These are phyloP conservation scores for Neoscytalidium dimidiatum DNA, from an alignment of 2,329 filamentous ascomycete species.

Conservation along the genomic window DNA sequence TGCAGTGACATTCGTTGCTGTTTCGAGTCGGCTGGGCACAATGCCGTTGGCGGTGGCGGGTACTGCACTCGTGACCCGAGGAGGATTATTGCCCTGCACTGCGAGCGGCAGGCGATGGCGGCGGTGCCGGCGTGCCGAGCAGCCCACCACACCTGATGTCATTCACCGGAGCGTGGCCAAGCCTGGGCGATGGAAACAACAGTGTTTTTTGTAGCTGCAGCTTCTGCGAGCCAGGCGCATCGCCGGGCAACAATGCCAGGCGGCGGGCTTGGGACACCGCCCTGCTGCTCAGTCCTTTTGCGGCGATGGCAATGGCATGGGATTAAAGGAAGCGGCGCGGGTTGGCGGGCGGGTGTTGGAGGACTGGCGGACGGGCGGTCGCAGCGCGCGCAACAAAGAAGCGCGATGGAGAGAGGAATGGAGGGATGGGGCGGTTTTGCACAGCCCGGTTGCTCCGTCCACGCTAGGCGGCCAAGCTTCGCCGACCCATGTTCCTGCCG, in stretches of 20 bases:
- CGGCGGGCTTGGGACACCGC: neutral
- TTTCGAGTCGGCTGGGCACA: neutral
- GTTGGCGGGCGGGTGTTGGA: neutral
- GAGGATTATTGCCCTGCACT: neutral
- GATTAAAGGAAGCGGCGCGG: neutral
- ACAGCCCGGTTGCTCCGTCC: neutral
- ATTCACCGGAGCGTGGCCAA: neutral
- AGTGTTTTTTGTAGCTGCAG: neutral
- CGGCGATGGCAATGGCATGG: neutral
- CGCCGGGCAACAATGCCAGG: neutral
- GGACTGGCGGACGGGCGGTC: too few species aligned
- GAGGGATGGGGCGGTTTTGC: neutral
- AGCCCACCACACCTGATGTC: neutral
- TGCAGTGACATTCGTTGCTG: neutral
- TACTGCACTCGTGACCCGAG: neutral
- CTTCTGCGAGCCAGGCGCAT: neutral
- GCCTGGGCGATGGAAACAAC: neutral
- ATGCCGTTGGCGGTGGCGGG: conserved; percentile 6
- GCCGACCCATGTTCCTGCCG: neutral
- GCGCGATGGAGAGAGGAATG: neutral
- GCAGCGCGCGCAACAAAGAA: neutral
- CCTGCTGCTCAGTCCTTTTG: neutral
- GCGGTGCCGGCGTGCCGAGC: neutral
- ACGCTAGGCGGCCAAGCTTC: conserved; percentile 3
- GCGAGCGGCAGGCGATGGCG: neutral